Evolutionary conservation across 1,284 basidiomycete species (phyloP), one percentile per base, ranked within the genome.

Genomic region (Vanrija sp.): DNA sequence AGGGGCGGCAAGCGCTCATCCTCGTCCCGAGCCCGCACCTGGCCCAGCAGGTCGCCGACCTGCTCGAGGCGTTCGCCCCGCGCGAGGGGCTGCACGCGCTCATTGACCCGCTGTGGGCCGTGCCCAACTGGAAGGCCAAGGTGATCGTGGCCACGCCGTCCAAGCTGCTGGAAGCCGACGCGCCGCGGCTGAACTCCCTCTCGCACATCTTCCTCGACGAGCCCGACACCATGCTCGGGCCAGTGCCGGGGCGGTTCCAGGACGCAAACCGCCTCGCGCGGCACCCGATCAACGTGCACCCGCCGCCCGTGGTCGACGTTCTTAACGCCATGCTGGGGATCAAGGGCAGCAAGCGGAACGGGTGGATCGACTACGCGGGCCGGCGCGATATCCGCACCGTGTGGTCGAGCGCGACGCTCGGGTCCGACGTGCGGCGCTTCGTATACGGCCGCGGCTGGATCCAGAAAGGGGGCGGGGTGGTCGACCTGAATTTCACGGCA

Each of bases 141-240:
- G 51, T 66, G 15, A 15, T 67, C 3, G 41, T 67, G 12, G 24
- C 61, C 18, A 67, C 66, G 16, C 55, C 66, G 6, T 51, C 47
- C 8, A 36, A 42, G 15, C 23, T 62, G 8, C 38, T 53, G 4
- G 35, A 31, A 7, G 19, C 43, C 1, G 16, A 22, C 15, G 19
- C 22, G 41, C 15, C 18, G 9, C 45, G 23, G 1, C 27, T 35
- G 8, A 23, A 6, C 39, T 43, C 20, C 14, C 44, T 64, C 19
- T 56, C 53, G 9, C 54, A 61, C 43, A 57, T 69, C 36, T 54
- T 69, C 49, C 35, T 71, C 25, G 69, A 71, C 49, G 69, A 71
- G 51, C 62, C 67, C 3, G 69, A 71, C 23, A 54, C 60, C 1
- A 56, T 67, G 54, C 37, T 68, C 19, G 63, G 62, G 10, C 43